Conservation (phyloP, 73 alveolate species). For the Paramecium caudatum region DNA sequence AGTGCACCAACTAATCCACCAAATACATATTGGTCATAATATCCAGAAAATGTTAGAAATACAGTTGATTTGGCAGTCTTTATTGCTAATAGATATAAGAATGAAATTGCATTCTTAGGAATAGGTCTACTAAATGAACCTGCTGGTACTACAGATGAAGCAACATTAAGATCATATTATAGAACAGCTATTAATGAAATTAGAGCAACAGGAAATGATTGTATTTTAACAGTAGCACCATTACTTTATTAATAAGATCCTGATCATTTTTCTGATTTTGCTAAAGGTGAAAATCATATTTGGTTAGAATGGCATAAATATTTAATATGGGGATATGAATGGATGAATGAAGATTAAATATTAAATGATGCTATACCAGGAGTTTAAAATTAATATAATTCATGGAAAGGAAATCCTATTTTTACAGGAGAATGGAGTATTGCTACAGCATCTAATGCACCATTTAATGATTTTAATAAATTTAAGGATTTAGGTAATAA, state of each 20-base stretch:
- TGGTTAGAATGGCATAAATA: conserved; percentile 51
- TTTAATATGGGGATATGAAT: conserved; percentile 37
- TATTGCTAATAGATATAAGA: background rate
- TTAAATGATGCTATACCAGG: background rate
- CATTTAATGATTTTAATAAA: background rate
- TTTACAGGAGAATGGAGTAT: conserved; percentile 59
- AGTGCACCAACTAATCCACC: conserved; percentile 13
- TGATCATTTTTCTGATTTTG: conserved; percentile 8
- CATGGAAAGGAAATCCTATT: background rate
- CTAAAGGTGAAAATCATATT: background rate
- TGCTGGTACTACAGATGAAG: conserved; percentile 29
- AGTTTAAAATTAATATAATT: background rate
- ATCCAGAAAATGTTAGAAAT: conserved; percentile 19
- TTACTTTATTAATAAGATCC: background rate
- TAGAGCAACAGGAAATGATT: conserved; percentile 34
- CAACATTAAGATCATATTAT: background rate
- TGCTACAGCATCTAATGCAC: background rate
- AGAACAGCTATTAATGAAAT: background rate
- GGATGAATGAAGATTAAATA: background rate
- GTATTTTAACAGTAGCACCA: conserved; percentile 3
- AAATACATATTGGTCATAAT: background rate
- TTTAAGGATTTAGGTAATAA: background rate
- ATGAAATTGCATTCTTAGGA: background rate
- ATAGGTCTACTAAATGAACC: conserved; percentile 22
- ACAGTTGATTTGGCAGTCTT: background rate